Base-by-base conservation (phyloP, 257 asterid genomes). In the Nyctanthes arbortristis region DNA sequence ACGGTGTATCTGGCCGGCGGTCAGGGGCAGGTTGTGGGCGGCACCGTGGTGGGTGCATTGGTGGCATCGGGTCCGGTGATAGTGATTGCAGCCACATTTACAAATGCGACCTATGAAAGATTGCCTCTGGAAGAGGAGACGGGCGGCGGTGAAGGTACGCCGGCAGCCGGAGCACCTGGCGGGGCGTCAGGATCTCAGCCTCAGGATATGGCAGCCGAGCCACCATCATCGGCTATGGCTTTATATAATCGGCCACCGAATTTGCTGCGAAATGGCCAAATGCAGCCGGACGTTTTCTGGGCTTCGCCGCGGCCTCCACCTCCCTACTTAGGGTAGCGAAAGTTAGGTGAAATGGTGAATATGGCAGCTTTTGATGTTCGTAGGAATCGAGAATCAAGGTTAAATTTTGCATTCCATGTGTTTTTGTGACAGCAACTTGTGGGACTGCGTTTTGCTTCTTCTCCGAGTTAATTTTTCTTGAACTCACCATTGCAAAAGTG, bases 21-120 rank as follows among this genome's bases (percentile, higher is more conserved):
- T 7, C 97, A 88, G 67, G 97, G 97, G 16, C 97, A 88, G 79
- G 90, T 90, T 0, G 88, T 88, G 2, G 97, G 97, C 11, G 97
- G 97, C 33, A 78, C 76, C 12, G 93, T 90, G 69, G 85, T 77
- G 1, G 92, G 93, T 0, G 52, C 86, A 0, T 45, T 90, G 63
- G 59, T 74, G 18, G 96, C 97, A 0, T 85, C 93, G 0, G 97
- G 97, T 10, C 96, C 97, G 22, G 97, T 90, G 47, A 84, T 90
- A 88, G 89, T 90, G 5, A 83, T 90, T 12, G 97, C 92, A 0
- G 96, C 97, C 11, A 84, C 96, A 0, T 90, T 88, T 72, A 68
- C 82, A 0, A 88, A 88, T 65, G 90, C 96, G 0, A 82, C 89
- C 1, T 90, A 73, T 47, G 97, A 88, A 84, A 83, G 88, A 78